phyloP scores from a whole-genome alignment of 1,284 basidiomycete species.

The Entoloma clypeatum region DNA sequence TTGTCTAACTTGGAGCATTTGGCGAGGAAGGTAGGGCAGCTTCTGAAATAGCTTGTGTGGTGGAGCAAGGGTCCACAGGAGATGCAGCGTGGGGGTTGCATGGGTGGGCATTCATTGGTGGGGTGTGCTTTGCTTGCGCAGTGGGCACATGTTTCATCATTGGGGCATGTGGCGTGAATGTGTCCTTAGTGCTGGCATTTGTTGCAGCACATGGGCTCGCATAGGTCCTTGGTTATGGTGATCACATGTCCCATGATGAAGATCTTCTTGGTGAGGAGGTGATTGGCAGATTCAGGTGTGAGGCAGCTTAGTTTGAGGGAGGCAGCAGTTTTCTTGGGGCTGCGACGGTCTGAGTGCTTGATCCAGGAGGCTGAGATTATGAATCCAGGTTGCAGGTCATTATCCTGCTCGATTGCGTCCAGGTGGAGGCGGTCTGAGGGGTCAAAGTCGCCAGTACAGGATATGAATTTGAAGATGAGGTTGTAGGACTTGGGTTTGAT shows the following conservation, averaged over 20 bases:
- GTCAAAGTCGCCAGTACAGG: background rate
- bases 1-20: background rate
- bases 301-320: background rate
- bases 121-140: background rate
- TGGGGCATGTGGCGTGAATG: background rate
- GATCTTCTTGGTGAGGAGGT: background rate
- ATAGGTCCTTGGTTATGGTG: background rate
- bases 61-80: background rate
- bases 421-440: background rate
- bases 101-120: background rate
- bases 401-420: background rate
- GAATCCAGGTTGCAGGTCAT: background rate
- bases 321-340: background rate
- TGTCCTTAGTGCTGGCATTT: background rate
- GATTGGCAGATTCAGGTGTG: background rate
- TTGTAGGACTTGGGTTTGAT: background rate
- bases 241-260: background rate
- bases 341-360: background rate
- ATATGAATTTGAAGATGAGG: constrained; percentile 1
- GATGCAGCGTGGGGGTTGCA: background rate
- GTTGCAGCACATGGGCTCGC: background rate
- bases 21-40: constrained; percentile 3
- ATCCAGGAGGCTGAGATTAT: background rate
- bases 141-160: background rate
- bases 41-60: background rate